Conservation (phyloP, 164 flowering plant species). For the Stephania cephalantha region DNA sequence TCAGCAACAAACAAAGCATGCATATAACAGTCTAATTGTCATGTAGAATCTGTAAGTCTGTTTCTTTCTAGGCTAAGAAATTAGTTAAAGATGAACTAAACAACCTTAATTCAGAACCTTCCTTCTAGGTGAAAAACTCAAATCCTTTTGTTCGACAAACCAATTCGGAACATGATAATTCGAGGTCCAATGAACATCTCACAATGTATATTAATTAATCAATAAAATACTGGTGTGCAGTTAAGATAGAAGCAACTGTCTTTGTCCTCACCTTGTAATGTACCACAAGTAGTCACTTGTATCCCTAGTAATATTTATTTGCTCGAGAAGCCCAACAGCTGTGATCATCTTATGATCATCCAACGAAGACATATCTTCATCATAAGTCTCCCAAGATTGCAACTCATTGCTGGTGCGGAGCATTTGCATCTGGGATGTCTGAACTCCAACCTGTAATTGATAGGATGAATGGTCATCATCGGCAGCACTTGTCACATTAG, state of each 20-base stretch:
- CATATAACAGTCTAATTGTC: background rate
- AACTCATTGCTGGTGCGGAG: conserved; percentile 34
- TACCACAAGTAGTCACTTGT: conserved; percentile 91
- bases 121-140: background rate
- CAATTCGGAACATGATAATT: background rate
- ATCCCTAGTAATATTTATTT: conserved; percentile 85
- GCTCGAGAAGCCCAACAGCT: conserved; percentile 74
- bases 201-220: background rate
- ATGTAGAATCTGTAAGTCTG: background rate
- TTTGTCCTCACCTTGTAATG: conserved; percentile 62
- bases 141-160: background rate
- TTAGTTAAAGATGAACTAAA: background rate
- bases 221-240: background rate
- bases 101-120: background rate
- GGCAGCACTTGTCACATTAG: background rate
- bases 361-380: conserved; percentile 66
- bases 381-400: conserved; percentile 67
- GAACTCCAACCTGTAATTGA: conserved; percentile 60
- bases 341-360: conserved; percentile 44
- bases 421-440: conserved; percentile 66
- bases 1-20: background rate
- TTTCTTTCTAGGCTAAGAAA: background rate
- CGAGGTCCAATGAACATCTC: background rate
- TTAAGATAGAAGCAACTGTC: background rate
- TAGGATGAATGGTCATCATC: conserved; percentile 4